Percentiles rank a stretch among this genome's conserved stretches.
These are phyloP conservation scores for Posidonia australis DNA, from an alignment of 106 monocot genomes.

Conservation along the genomic window DNA sequence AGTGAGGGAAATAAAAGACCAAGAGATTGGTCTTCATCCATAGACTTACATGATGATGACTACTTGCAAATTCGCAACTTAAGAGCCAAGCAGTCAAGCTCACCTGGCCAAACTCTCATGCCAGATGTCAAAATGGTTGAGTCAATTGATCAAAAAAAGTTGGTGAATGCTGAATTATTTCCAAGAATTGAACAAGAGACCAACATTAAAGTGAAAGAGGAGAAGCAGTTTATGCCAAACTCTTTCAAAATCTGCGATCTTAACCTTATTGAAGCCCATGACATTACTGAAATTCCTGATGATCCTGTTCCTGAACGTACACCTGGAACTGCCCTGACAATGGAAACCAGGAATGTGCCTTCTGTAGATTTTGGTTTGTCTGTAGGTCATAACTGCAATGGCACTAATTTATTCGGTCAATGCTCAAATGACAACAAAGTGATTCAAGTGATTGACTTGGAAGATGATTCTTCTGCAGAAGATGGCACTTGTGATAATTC, in stretches of 20 bases:
- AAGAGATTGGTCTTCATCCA: constrained; percentile 7
- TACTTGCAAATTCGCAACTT: constrained; percentile 3
- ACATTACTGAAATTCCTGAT: constrained; percentile 36
- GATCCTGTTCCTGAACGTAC: constrained; percentile 14
- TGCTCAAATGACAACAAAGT: constrained; percentile 24
- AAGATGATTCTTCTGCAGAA: constrained; percentile 36
- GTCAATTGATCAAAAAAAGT: constrained; percentile 22
- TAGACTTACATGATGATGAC: constrained; percentile 11
- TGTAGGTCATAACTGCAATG: constrained; percentile 17
- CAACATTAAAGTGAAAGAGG: constrained; percentile 25
- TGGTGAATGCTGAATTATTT: constrained; percentile 3
- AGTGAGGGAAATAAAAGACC: constrained; percentile 9
- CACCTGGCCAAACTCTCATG: constrained; percentile 3
- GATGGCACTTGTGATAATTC: constrained; percentile 17
- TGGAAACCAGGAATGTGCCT: constrained; percentile 14
- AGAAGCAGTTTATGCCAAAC: constrained; percentile 18
- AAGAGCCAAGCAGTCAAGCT: constrained; percentile 9
- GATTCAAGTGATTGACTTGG: constrained; percentile 45
- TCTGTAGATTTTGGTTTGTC: constrained; percentile 25
- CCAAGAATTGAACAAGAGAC: constrained; percentile 24
- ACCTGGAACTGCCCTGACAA: constrained; percentile 4
- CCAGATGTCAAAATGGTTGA: constrained; percentile 32
- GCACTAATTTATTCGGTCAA: constrained; percentile 8
- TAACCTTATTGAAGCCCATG: constrained; percentile 48
- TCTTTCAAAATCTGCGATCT: constrained; percentile 58